These are phyloP conservation scores for Solanum pinnatisectum DNA, from an alignment of 257 asterid species.

Conservation along the genomic window DNA sequence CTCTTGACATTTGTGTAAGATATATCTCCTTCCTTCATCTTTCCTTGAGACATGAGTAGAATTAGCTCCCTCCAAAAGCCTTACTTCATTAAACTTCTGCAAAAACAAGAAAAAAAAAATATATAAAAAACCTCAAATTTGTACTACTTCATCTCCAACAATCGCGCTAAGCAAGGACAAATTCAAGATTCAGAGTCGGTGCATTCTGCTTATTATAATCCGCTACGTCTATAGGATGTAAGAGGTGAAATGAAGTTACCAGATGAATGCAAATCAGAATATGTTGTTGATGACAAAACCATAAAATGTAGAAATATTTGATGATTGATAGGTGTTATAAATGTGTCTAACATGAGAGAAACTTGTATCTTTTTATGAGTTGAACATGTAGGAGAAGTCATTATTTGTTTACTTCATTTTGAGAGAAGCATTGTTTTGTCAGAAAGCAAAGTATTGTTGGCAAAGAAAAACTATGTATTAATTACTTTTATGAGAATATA, in stretches of 20 bases:
- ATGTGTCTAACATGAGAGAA: neutral
- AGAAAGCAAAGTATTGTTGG: neutral
- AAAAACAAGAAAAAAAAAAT: neutral
- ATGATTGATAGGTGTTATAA: neutral
- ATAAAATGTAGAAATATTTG: neutral
- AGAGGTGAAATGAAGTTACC: neutral
- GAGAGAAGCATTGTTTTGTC: neutral
- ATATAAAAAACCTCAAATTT: neutral
- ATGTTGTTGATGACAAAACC: neutral
- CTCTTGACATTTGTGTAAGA: neutral
- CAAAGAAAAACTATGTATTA: neutral
- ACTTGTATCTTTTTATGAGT: neutral
- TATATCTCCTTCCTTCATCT: neutral
- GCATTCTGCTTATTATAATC: neutral
- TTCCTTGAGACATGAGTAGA: neutral
- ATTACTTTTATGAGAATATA: neutral
- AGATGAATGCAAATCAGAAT: neutral
- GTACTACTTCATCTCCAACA: neutral
- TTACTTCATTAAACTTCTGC: neutral
- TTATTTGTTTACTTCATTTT: neutral
- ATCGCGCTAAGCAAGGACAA: neutral
- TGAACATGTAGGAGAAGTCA: neutral
- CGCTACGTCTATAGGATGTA: neutral
- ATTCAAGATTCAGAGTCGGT: neutral
- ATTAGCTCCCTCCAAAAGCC: neutral